Conservation (phyloP, 2,329 filamentous ascomycete genomes). For the Aspergillus flavus region DNA sequence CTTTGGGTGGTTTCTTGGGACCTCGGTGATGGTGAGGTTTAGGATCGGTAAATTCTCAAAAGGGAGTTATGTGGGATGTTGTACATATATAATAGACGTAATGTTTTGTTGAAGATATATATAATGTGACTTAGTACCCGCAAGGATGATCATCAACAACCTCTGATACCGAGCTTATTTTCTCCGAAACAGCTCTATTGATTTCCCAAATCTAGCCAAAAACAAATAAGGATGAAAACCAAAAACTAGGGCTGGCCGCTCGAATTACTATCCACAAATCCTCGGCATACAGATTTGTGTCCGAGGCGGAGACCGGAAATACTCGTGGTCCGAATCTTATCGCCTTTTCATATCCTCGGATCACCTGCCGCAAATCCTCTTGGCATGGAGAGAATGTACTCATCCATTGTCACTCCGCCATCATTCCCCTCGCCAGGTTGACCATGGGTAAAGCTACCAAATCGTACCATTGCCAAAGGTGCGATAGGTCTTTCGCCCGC, state of each 20-base stretch:
- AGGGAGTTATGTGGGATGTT: neutral
- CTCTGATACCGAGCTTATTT: too few species aligned
- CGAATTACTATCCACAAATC: too few species aligned
- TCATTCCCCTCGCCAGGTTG: neutral
- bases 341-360: too few species aligned
- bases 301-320: neutral
- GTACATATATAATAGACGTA: neutral
- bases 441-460: slow-evolving; percentile 24
- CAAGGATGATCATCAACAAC: too few species aligned
- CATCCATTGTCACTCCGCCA: neutral
- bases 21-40: neutral
- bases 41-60: rapidly evolving
- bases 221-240: too few species aligned
- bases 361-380: neutral
- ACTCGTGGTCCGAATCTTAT: neutral
- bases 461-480: slow-evolving; percentile 35
- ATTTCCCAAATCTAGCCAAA: too few species aligned
- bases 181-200: too few species aligned
- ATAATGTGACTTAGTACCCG: too few species aligned
- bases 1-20: neutral
- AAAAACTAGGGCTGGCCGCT: too few species aligned
- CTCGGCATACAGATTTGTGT: too few species aligned
- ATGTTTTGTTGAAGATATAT: neutral
- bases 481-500: slow-evolving; percentile 34
- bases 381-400: neutral